These are phyloP conservation scores for Sporothrix variecibatus DNA, from an alignment of 2,329 filamentous ascomycete genomes.

Conservation along the genomic window DNA sequence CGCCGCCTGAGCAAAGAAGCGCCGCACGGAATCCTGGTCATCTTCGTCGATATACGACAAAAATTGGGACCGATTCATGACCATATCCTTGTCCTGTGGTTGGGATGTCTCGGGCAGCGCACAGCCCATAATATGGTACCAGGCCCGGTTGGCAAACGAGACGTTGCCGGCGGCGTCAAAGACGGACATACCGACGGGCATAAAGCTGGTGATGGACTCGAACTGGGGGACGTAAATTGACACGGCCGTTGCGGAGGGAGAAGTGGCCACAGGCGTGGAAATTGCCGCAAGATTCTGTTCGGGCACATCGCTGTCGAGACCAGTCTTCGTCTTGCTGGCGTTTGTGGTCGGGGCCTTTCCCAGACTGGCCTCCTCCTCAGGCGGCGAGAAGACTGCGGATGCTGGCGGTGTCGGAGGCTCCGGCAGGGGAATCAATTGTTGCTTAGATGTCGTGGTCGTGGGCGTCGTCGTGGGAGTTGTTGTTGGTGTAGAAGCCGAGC, in stretches of 20 bases:
- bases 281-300: not conserved
- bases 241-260: not conserved
- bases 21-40: slow-evolving; percentile 45
- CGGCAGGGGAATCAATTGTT: not conserved
- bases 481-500: not conserved
- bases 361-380: not conserved
- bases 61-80: slow-evolving; percentile 35
- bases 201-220: slow-evolving; percentile 69
- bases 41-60: slow-evolving; percentile 50
- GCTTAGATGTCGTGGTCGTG: not conserved
- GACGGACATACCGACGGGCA: slow-evolving; percentile 74
- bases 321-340: not conserved
- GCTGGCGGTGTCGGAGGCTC: slow-evolving; percentile 6
- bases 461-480: not conserved
- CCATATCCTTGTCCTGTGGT: slow-evolving; percentile 3
- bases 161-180: slow-evolving; percentile 65
- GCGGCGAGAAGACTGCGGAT: slow-evolving; percentile 15
- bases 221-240: slow-evolving; percentile 58
- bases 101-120: slow-evolving; percentile 32
- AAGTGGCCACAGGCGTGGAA: not conserved
- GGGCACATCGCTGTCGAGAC: not conserved
- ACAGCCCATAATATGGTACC: slow-evolving; percentile 54
- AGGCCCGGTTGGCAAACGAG: slow-evolving; percentile 71
- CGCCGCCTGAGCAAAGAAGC: slow-evolving; percentile 46
- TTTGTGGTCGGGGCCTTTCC: not conserved